Conservation (phyloP, 2,329 filamentous ascomycete species). For the Fusarium miscanthi region DNA sequence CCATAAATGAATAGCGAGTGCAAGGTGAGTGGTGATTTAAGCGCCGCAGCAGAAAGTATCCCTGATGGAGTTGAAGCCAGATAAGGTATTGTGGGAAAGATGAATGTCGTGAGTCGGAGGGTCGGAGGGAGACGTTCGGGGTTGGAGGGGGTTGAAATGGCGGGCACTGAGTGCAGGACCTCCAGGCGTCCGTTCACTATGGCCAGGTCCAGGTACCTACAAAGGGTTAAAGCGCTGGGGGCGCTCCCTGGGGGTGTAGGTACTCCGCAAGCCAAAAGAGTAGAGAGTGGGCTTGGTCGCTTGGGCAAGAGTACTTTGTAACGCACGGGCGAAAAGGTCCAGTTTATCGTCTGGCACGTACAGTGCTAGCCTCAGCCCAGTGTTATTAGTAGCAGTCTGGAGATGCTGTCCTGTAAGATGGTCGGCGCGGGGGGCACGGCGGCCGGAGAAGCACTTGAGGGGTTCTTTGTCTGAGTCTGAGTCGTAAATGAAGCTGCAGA, state of each 20-base stretch:
- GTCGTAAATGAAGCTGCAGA: slow-evolving; percentile 17
- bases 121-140: slow-evolving; percentile 40
- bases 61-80: slow-evolving; percentile 35
- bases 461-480: slow-evolving; percentile 28
- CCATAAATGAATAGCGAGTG: slow-evolving; percentile 36
- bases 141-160: slow-evolving; percentile 45
- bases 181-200: slow-evolving; percentile 28
- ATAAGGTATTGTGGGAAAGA: slow-evolving; percentile 39
- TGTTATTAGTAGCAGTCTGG: slow-evolving; percentile 34
- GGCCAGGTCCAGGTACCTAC: slow-evolving; percentile 23
- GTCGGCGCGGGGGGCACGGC: slow-evolving; percentile 26
- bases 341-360: slow-evolving; percentile 31
- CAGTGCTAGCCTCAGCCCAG: slow-evolving; percentile 37
- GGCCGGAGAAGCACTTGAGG: slow-evolving; percentile 26
- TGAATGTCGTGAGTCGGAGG: slow-evolving; percentile 41
- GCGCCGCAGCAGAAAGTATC: slow-evolving; percentile 17
- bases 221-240: slow-evolving; percentile 34
- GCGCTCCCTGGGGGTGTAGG: slow-evolving; percentile 21
- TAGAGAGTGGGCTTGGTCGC: slow-evolving; percentile 22
- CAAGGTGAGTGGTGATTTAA: slow-evolving; percentile 2
- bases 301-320: slow-evolving; percentile 38
- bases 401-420: slow-evolving; percentile 25
- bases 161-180: slow-evolving; percentile 40
- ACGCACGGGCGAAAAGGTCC: slow-evolving; percentile 37
- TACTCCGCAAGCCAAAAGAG: slow-evolving; percentile 25